Base-by-base conservation (phyloP, 352 stramenopile genomes). In the Phytophthora lateralis region DNA sequence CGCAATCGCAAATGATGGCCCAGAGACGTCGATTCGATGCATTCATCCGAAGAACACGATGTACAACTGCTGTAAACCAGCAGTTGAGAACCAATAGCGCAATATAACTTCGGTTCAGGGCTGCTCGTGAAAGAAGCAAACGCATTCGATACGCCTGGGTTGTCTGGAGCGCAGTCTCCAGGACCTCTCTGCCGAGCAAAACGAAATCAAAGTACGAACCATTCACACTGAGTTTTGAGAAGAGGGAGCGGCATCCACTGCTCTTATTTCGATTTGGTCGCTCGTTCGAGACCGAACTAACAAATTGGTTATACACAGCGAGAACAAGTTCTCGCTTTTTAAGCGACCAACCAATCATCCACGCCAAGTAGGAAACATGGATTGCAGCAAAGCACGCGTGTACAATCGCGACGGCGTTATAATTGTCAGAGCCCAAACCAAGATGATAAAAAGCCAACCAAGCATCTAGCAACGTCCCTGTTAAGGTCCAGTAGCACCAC, bases 51-150 rank as follows among this genome's bases (percentile, higher is more conserved):
- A 71, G 66, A 34, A 50, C 9, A 7, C 9, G 48, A 17, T 59
- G 47, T 0, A 75, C 26, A 2, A 71, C n/a, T 6, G 60, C 12
- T n/a, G 59, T 55, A 0, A 26, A 42, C 65, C 60, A 71, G 39
- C 70, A 78, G 20, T 78, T 78, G 18, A 75, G 21, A 11, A 70
- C 50, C 18, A 78, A 37, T 0, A 78, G 30, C 0, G 14, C 44
- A 10, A 68, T 51, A 7, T 71, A 72, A 15, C 68, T 24, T 24
- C 58, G 56, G 9, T 68, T 65, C 3, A 75, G 21, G n/a, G 26
- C 35, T 6, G 47, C 21, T 7, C 65, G 66, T 1, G 66, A 55
- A n/a, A 78, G 59, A 9, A 75, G 27, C 1, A 48, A 15, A 44
- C 66, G 75, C 61, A 78, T 64, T 0, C 62, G 57, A 18, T 57